Evolutionary conservation across 495 filamentous ascomycete species (phyloP).

Genomic region (Trichocladium uniseriatum): DNA sequence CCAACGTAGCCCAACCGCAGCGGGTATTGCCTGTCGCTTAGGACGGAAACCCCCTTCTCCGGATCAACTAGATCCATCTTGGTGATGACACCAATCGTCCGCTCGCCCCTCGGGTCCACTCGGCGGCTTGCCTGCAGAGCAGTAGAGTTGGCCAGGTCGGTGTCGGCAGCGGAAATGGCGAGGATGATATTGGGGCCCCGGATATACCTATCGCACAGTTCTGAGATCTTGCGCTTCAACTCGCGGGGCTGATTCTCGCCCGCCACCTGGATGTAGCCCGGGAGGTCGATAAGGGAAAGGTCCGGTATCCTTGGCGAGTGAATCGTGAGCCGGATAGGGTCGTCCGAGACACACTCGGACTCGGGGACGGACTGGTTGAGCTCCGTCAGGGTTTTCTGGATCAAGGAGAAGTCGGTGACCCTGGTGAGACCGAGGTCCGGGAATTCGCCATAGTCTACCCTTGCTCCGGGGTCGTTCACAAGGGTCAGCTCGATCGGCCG

Average conservation of each 20-base stretch:
- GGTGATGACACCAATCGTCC: slow-evolving; percentile 95
- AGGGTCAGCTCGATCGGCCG: slow-evolving; percentile 94
- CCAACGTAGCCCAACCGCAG: slow-evolving; percentile 94
- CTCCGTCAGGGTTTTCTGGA: slow-evolving; percentile 89
- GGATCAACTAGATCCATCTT: slow-evolving; percentile 98
- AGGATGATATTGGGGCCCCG: slow-evolving; percentile 92
- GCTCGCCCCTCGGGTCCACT: slow-evolving; percentile 88
- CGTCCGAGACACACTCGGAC: slow-evolving; percentile 84
- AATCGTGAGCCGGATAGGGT: slow-evolving; percentile 91
- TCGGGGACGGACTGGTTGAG: slow-evolving; percentile 89
- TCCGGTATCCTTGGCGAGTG: slow-evolving; percentile 94
- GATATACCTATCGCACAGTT: slow-evolving; percentile 98
- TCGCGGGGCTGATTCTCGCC: slow-evolving; percentile 83
- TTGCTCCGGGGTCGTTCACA: slow-evolving; percentile 85
- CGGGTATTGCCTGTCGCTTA: slow-evolving; percentile 87
- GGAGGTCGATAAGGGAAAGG: slow-evolving; percentile 90
- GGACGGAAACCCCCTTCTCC: slow-evolving; percentile 61
- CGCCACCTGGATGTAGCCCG: slow-evolving; percentile 93
- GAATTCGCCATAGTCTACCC: slow-evolving; percentile 94
- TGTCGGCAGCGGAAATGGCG: slow-evolving; percentile 94
- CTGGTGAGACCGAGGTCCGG: slow-evolving; percentile 83
- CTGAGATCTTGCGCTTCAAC: slow-evolving; percentile 89
- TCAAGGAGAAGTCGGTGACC: slow-evolving; percentile 85
- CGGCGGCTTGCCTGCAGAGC: slow-evolving; percentile 81
- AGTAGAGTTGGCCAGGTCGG: slow-evolving; percentile 93